Base-by-base conservation (phyloP, 805 yeast species). In the Ogataea parapolymorpha region DNA sequence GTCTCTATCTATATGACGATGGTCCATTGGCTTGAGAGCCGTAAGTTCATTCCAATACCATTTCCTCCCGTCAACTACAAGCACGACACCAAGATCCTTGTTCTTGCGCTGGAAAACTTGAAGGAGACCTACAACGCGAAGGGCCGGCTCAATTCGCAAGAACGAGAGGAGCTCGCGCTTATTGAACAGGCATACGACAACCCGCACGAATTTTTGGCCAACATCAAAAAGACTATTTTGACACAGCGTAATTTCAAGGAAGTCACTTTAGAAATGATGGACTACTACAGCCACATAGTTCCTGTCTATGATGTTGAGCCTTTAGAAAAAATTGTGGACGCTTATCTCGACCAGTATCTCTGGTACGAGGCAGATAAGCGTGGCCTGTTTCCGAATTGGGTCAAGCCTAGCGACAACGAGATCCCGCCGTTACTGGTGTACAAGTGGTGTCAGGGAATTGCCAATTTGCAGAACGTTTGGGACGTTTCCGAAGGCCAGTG, bases 181-280 rank as follows among this genome's bases (percentile, higher is more conserved):
- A 88, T 93, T 34, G 99, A 93, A 57, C 95, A 89, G 56, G 98
- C 98, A 0, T 93, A 88, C 59, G 99, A 93, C 55, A 87, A 88
- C 52, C 99, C 99, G 0, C 95, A 89, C 59, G 98, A 95, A 56
- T 83, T 90, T 46, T 68, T 93, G 43, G 84, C 83, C 12, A 76
- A 96, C 47, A 77, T 93, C 41, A 93, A 93, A 63, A 82, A 83
- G 53, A 80, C 82, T 31, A 64, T 93, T 34, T 67, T 89, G 42
- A 85, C 96, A 0, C 96, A 90, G 60, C 72, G 98, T 46, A 93
- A 88, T 8, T 93, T 93, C 66, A 90, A 90, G 58, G 97, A 93
- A 43, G 87, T 83, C 2, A 79, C 80, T 1, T 57, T 93, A 26
- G 91, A 88, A 39, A 83, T 93, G 95, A 80, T 85, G 81, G 99